Evolutionary conservation across 768 basidiomycete species (phyloP).

Genomic region (Asterophora parasitica): DNA sequence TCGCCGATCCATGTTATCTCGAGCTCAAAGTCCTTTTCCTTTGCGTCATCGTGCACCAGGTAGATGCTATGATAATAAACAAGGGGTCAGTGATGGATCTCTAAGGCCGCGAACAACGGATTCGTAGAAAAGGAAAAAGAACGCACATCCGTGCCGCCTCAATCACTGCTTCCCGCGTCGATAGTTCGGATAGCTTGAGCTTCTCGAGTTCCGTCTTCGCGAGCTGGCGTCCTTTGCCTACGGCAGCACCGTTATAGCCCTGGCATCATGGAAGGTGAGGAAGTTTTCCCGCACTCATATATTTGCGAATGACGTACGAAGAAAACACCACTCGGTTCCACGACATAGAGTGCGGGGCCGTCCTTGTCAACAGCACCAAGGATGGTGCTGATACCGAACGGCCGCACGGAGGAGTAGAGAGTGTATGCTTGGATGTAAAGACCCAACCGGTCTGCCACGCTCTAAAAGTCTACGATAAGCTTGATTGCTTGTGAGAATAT

Average conservation of each 20-base stretch:
- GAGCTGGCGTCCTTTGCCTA: slow-evolving; percentile 95
- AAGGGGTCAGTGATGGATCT: background rate
- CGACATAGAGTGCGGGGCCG: slow-evolving; percentile 81
- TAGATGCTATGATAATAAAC: slow-evolving; percentile 64
- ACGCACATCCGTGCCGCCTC: slow-evolving; percentile 95
- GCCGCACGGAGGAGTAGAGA: slow-evolving; percentile 95
- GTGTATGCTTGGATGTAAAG: slow-evolving; percentile 95
- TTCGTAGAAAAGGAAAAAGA: background rate
- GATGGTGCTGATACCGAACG: slow-evolving; percentile 94
- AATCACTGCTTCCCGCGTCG: slow-evolving; percentile 78
- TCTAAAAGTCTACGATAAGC: slow-evolving; percentile 18
- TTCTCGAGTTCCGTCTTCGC: slow-evolving; percentile 99
- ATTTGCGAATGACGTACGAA: slow-evolving; percentile 70
- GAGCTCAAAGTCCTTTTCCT: slow-evolving; percentile 97
- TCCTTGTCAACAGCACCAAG: slow-evolving; percentile 85
- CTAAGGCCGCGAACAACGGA: background rate
- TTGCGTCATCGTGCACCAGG: slow-evolving; percentile 94
- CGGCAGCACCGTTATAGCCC: slow-evolving; percentile 96
- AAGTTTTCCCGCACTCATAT: no score
- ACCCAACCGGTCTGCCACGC: slow-evolving; percentile 67
- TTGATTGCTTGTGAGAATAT: background rate
- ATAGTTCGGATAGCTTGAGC: slow-evolving; percentile 77
- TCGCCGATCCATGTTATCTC: slow-evolving; percentile 96
- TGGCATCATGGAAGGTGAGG: slow-evolving; percentile 21
- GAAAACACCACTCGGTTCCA: slow-evolving; percentile 93